Base-by-base conservation (phyloP, 768 basidiomycete species). In the Macrolepiota albuminosa region DNA sequence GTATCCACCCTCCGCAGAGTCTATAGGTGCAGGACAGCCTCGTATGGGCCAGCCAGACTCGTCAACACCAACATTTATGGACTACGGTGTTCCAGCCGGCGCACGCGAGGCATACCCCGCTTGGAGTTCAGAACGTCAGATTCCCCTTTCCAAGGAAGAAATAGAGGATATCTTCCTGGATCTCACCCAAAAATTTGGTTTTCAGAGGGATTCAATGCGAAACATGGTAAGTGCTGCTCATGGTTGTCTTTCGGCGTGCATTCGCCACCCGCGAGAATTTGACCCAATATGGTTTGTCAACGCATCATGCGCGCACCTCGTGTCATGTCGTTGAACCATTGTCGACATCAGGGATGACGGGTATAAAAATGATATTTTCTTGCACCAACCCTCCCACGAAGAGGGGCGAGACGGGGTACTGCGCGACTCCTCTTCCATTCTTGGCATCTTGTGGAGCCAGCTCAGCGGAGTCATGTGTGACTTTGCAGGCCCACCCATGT, bases 161-260 rank as follows among this genome's bases (percentile, higher is more conserved):
- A 98, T 98, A 58, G 96, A 98, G 72, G 97, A 99, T 70, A 93
- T 99, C 53, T 93, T 98, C 71, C 84, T 98, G 54, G 97, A 98
- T 78, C 81, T 99, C 37, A 89, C 94, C 31, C 95, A 98, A 81
- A 99, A 98, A 75, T 99, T 98, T 75, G 97, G 97, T 62, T 99
- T 99, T 71, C 97, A 95, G 77, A 81, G 88, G 59, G 94, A 95
- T 72, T 91, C 89, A 16, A 95, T 93, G 92, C 81, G 93, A 61
- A 98, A 93, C 81, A 97, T 93, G 91, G 91, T 93, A 65, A 62
- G 75, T 67, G 73, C 24, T 54, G 42, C 48, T 45, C 34, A 45
- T 55, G 52, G 21, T 56, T 29, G 45, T 49, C 37, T 34, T 58
- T 51, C 55, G 53, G 40, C 46, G 58, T 63, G 37, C 14, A 26